phyloP scores from a whole-genome alignment of 2,329 filamentous ascomycete genomes.

The Grosmannia clavigera region DNA sequence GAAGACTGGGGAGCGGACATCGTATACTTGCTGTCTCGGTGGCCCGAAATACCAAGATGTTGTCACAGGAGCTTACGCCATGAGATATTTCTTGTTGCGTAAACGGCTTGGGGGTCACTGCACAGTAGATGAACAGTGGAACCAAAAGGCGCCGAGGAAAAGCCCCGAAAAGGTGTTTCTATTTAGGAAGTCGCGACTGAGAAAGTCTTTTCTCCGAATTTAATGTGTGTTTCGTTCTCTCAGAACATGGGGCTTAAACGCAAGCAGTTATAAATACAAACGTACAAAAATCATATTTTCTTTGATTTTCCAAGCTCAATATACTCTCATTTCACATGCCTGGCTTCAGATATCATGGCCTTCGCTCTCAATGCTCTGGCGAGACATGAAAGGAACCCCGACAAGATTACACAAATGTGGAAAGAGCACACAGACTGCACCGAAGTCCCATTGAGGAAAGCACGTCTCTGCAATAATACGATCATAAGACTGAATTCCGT shows the following conservation, averaged over 20 bases:
- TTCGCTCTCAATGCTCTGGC: neutral
- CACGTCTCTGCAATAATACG: neutral
- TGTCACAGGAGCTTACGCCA: neutral
- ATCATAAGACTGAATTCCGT: neutral
- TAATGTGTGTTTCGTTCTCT: neutral
- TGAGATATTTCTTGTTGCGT: neutral
- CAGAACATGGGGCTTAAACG: neutral
- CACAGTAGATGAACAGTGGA: neutral
- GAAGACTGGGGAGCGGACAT: no score
- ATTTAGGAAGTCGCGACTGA: neutral
- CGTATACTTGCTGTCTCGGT: neutral
- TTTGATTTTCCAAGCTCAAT: neutral
- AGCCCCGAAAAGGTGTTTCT: neutral
- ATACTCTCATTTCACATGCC: neutral
- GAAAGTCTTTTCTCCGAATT: neutral
- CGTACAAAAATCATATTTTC: neutral
- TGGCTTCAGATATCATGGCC: neutral
- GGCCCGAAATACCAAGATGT: neutral
- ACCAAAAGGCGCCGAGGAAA: neutral
- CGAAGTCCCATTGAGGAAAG: neutral
- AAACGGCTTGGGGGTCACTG: neutral
- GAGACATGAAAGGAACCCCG: neutral
- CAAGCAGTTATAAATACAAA: neutral
- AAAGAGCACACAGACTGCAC: neutral
- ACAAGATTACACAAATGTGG: neutral